phyloP scores from a whole-genome alignment of 2,329 filamentous ascomycete species.

The Alternaria infectoria region DNA sequence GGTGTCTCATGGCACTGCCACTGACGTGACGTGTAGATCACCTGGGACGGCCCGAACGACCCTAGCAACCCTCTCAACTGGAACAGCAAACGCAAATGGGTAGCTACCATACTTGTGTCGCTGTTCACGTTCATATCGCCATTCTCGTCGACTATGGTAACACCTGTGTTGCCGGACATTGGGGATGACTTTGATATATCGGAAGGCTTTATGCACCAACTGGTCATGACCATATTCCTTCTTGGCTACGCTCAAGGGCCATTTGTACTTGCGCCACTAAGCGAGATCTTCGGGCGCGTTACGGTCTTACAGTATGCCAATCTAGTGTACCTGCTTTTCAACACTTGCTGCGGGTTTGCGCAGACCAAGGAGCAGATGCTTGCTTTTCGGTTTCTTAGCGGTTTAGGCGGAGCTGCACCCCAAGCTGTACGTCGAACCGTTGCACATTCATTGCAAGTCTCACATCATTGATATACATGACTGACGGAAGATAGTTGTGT shows the following conservation, averaged over 20 bases:
- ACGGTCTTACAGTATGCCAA: conserved; percentile 44
- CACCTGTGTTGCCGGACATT: conserved; percentile 41
- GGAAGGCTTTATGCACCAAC: conserved; percentile 33
- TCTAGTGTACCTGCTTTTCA: conserved; percentile 43
- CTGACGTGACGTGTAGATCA: conserved; percentile 35
- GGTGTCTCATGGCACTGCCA: neutral
- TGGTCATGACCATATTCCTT: conserved; percentile 47
- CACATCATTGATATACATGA: neutral
- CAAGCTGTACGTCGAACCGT: conserved; percentile 33
- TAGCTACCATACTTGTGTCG: conserved; percentile 53
- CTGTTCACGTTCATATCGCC: conserved; percentile 49
- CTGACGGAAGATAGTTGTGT: conserved; percentile 28
- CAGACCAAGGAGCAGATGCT: conserved; percentile 39
- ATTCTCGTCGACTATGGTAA: conserved; percentile 48
- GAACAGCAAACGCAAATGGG: conserved; percentile 53
- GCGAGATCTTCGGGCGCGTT: conserved; percentile 46
- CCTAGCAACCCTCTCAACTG: conserved; percentile 57
- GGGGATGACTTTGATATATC: conserved; percentile 41
- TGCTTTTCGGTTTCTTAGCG: conserved; percentile 43
- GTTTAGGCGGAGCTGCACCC: conserved; percentile 42
- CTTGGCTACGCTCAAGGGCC: conserved; percentile 48
- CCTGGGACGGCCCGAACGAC: conserved; percentile 55
- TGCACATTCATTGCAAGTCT: neutral
- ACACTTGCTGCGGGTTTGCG: conserved; percentile 44
- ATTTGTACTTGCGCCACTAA: conserved; percentile 44